A percentile compares a stretch with the other conserved stretches of the same genome.
These are phyloP conservation scores for Calonectria henricotiae DNA, from an alignment of 2,329 filamentous ascomycete species.

Conservation along the genomic window DNA sequence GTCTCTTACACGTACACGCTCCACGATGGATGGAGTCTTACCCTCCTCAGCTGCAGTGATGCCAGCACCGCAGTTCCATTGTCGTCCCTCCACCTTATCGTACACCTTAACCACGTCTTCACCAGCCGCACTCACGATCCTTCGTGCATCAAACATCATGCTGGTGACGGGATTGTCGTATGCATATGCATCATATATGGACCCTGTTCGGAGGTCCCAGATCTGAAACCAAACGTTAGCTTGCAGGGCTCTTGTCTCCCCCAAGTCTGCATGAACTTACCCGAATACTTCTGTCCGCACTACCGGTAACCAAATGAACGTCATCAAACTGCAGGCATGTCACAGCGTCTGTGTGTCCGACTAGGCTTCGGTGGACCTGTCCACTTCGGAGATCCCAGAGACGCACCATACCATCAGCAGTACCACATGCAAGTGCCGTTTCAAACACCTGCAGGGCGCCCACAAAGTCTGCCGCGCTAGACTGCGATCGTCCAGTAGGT, in stretches of 20 bases:
- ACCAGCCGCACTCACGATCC: conserved; percentile 91
- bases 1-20: conserved; percentile 91
- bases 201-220: conserved; percentile 97
- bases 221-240: conserved; percentile 75
- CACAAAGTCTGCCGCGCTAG: conserved; percentile 88
- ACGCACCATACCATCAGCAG: conserved; percentile 96
- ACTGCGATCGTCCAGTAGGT: conserved; percentile 75
- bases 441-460: conserved; percentile 97
- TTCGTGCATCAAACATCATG: conserved; percentile 96
- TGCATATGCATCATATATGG: conserved; percentile 95
- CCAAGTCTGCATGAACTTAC: conserved; percentile 71
- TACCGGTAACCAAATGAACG: conserved; percentile 93
- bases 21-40: conserved; percentile 79
- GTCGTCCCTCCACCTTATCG: conserved; percentile 94
- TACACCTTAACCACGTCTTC: conserved; percentile 98
- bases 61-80: conserved; percentile 96
- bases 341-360: conserved; percentile 95
- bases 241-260: background rate
- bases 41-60: conserved; percentile 78
- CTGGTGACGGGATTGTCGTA: conserved; percentile 93
- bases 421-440: conserved; percentile 94
- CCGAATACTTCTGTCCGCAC: conserved; percentile 91
- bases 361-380: conserved; percentile 95
- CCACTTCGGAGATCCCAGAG: conserved; percentile 97
- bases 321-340: conserved; percentile 98